Base-by-base conservation (phyloP, 2,329 filamentous ascomycete species). In the Madurella mycetomatis region DNA sequence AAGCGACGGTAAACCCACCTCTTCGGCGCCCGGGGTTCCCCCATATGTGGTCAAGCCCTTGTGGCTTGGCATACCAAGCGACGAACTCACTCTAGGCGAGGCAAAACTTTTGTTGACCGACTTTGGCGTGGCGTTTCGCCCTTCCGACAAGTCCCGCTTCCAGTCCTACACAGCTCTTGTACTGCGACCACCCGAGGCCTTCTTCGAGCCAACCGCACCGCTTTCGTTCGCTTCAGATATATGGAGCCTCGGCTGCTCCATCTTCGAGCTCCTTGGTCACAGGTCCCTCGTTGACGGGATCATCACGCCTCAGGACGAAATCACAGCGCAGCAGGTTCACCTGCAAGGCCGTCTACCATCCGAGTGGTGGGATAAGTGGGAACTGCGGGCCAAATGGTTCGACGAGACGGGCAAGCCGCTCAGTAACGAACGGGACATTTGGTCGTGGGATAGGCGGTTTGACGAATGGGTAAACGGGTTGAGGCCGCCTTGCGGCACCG, bases 161-260 rank as follows among this genome's bases (percentile, higher is more conserved):
- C 50, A 67, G 18, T 72, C 68, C 25, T 62, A 64, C 34, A 66
- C 67, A 13, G 69, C 69, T 0, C 62, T 67, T 12, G 58, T 9
- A 32, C 55, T 65, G 44, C 64, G 66, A 3, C 66, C 69, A 12
- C 72, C 71, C 0, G 72, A 74, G 58, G 60, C 61, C 31, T 60
- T 61, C 13, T 74, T 75, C 52, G 67, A 72, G 34, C 65, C 68
- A 31, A 55, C 54, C 15, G 65, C 43, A n/a, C 64, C 71, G 15
- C 63, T 73, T 7, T 66, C 66, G 1, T 70, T 68, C 39, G 25
- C 63, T 17, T 68, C 70, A 1, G 71, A 74, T 40, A 71, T 73
- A 15, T 74, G 70, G 72, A 70, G 66, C 16, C 66, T 75, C 4
- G 67, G 64, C 0, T 73, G 68, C 51, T 51, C 65, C 0, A 70